Base-by-base conservation (phyloP, 345 rosid species). In the Fremontodendron californicum region DNA sequence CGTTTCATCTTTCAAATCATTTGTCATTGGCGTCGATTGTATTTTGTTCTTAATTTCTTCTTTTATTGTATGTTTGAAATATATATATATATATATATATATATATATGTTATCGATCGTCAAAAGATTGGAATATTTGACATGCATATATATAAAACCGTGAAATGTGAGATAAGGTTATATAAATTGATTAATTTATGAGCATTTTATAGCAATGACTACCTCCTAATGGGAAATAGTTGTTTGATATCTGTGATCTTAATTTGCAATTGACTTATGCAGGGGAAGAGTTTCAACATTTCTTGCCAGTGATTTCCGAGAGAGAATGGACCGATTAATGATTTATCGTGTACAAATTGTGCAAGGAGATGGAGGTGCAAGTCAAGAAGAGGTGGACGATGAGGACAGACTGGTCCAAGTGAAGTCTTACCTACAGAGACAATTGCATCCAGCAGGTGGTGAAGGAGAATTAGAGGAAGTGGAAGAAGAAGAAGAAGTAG, bases 261-360 rank as follows among this genome's bases (percentile, higher is more conserved):
- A 80, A 58, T 48, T 75, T 19, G n/a, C 31, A 16, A 27, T 55
- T 75, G 16, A 13, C 42, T 29, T 37, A 7, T 67, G 82, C 89
- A 94, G 98, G 57, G 86, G 88, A 81, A 89, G 91, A 33, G 98
- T 94, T n/a, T 93, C 97, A 9, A 84, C 71, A 74, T 91, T 86
- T 85, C 89, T 94, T 60, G 74, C 81, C 0, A 89, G 97, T 37
- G 97, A 89, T 39, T 79, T 94, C 81, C 80, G 95, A 31, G 89
- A 87, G 40, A 90, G 80, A 75, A 96, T 96, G 79, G 91, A 93
- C 81, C 79, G 71, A 33, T 66, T 93, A 85, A 89, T 96, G 92
- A 27, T 73, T 48, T 85, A 82, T 78, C 94, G 80, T 48, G 80
- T 79, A 10, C 83, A 85, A 66, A 77, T 33, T 33, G 3, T 79